Evolutionary conservation across 768 basidiomycete species (phyloP).

Genomic region (Leccinum ochraceum): DNA sequence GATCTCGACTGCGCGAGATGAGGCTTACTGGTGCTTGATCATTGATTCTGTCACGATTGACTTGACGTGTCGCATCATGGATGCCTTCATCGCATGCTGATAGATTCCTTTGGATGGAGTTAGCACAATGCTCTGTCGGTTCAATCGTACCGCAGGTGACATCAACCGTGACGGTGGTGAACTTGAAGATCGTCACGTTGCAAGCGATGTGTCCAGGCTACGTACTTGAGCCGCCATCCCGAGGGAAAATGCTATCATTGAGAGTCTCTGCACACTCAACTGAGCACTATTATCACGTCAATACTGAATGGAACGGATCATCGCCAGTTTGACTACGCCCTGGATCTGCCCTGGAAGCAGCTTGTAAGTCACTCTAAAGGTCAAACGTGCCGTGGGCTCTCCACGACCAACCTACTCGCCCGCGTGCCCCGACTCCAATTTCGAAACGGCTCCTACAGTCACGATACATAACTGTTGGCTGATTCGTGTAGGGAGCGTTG

Average conservation of each 20-base stretch:
- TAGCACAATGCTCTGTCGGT: neutral
- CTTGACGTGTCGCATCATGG: neutral
- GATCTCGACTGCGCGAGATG: neutral
- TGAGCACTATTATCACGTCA: neutral
- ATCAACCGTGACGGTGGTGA: neutral
- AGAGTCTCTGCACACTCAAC: neutral
- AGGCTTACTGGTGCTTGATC: neutral
- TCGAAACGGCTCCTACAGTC: neutral
- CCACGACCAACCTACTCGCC: too few species aligned
- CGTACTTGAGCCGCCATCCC: neutral
- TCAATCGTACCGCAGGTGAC: neutral
- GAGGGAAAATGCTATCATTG: neutral
- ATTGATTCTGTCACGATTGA: neutral
- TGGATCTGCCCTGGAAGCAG: too few species aligned
- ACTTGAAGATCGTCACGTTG: neutral
- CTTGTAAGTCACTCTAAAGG: too few species aligned
- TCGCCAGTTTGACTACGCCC: too few species aligned
- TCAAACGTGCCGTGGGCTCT: too few species aligned
- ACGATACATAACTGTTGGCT: neutral
- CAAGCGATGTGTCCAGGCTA: too few species aligned
- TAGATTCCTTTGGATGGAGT: neutral
- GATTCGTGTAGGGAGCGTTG: neutral
- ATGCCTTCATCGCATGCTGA: neutral
- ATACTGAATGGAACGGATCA: neutral
- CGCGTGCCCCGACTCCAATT: too few species aligned